Evolutionary conservation across 805 yeast genomes (phyloP).

Genomic region (Ogataea allantospora): DNA sequence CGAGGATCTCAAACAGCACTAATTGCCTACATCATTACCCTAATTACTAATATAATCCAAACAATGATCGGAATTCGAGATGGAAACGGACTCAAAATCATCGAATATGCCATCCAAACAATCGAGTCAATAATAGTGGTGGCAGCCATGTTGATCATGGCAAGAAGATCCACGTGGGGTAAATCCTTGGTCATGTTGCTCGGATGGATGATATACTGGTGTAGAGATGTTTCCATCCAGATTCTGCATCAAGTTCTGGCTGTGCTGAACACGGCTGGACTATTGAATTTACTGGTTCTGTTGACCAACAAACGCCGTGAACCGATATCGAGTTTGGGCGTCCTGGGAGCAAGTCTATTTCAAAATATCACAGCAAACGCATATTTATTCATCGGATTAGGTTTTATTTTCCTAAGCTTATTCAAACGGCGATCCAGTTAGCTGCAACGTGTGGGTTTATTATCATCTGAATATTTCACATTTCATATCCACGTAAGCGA

Average conservation of each 20-base stretch:
- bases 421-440: not conserved
- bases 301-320: slow-evolving; percentile 5
- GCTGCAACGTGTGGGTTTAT: not conserved
- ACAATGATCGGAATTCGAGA: slow-evolving; percentile 1
- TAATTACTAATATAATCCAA: slow-evolving; percentile 3
- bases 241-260: slow-evolving; percentile 1
- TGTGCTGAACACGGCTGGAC: slow-evolving; percentile 7
- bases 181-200: slow-evolving; percentile 7
- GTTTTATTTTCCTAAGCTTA: slow-evolving; percentile 1
- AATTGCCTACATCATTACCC: slow-evolving; percentile 7
- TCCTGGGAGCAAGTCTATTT: slow-evolving; percentile 3
- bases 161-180: slow-evolving; percentile 1
- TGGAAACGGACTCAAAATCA: slow-evolving; percentile 1
- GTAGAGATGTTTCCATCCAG: slow-evolving; percentile 2
- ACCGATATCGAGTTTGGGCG: slow-evolving; percentile 3
- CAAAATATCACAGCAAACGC: slow-evolving; percentile 5
- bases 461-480: slow-evolving; percentile 1
- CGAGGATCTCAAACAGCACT: not conserved
- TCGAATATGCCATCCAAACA: slow-evolving; percentile 2
- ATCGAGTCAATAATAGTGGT: slow-evolving; percentile 1
- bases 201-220: slow-evolving; percentile 11
- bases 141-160: slow-evolving; percentile 1
- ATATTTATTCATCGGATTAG: slow-evolving; percentile 3
- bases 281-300: slow-evolving; percentile 8
- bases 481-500: slow-evolving; percentile 5